Base-by-base conservation (phyloP, 768 basidiomycete species). In the Phylloporus scabripes region DNA sequence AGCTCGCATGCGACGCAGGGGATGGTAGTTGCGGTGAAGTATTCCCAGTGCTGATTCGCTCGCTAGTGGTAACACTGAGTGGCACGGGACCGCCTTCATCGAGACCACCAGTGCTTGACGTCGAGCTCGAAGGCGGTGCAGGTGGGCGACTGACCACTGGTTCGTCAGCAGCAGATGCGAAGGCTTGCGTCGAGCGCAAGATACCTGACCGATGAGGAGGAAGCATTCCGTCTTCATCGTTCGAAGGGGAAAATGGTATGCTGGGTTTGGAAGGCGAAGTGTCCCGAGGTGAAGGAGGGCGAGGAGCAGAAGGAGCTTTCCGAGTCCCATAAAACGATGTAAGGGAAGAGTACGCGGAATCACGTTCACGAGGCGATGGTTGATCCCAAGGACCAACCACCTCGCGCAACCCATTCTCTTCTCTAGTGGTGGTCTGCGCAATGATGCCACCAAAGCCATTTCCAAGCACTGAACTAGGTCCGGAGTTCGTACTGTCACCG, bases 21-120 rank as follows among this genome's bases (percentile, higher is more conserved):
- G 85, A 87, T 12, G 87, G 85, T 24, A 89, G 62, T 60, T 88
- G 85, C 4, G 87, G 87, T 14, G 87, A 89, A 26, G 69, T 63
- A 48, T 63, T 67, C 17, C 65, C 65, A 2, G 63, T 55, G 20
- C 52, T 73, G 59, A 52, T 46, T 45, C 59, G 64, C 21, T 53
- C 66, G 8, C 72, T 72, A 0, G 78, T 82, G 50, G 72, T 79
- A 42, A 85, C 74, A 12, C 76, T 76, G 9, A 67, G 66, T 28
- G 64, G 54, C 5, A 51, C 34, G 21, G 63, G 56, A 4, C 56
- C 55, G 7, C 57, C 48, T 10, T 64, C 63, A 7, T 69, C 67
- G 2, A 82, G 67, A 15, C 69, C 77, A 39, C 71, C 75, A 29
- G 70, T 70, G 44, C 75, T 76, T 7, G 76, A 75, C 0, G 70